phyloP scores from a whole-genome alignment of 257 asterid species.

The Knoxia roxburghii region DNA sequence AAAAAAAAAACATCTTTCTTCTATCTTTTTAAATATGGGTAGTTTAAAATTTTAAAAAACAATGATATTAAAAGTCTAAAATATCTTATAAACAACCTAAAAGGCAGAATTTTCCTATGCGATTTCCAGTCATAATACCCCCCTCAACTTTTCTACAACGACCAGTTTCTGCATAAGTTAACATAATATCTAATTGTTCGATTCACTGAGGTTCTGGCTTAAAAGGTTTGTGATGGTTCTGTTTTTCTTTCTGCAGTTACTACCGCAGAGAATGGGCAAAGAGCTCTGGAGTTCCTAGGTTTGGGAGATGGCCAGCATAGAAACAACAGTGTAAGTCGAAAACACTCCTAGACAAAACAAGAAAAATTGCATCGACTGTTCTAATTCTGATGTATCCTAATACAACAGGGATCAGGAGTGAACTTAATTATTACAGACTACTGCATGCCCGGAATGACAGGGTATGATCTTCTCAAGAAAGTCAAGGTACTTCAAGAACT shows the following conservation, averaged over 20 bases:
- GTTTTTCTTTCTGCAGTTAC: constrained; percentile 17
- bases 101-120: too few species aligned
- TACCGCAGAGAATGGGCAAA: constrained; percentile 29
- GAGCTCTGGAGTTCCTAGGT: constrained; percentile 31
- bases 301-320: constrained; percentile 20
- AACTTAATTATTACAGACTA: constrained; percentile 34
- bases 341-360: too few species aligned
- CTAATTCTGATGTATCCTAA: neutral
- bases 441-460: constrained; percentile 45
- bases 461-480: constrained; percentile 38
- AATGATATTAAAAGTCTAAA: too few species aligned
- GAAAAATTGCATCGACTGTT: neutral
- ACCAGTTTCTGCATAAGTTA: too few species aligned
- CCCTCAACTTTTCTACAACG: too few species aligned
- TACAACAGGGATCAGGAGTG: constrained; percentile 26
- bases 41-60: too few species aligned
- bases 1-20: too few species aligned
- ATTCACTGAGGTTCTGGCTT: too few species aligned
- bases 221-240: neutral
- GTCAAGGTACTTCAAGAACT: constrained; percentile 26
- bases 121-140: too few species aligned
- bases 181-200: too few species aligned
- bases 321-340: constrained; percentile 11
- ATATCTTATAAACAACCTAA: too few species aligned
- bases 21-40: too few species aligned